These are phyloP conservation scores for Lipomyces yamanashiensis DNA, from an alignment of 805 yeast genomes.

Conservation along the genomic window DNA sequence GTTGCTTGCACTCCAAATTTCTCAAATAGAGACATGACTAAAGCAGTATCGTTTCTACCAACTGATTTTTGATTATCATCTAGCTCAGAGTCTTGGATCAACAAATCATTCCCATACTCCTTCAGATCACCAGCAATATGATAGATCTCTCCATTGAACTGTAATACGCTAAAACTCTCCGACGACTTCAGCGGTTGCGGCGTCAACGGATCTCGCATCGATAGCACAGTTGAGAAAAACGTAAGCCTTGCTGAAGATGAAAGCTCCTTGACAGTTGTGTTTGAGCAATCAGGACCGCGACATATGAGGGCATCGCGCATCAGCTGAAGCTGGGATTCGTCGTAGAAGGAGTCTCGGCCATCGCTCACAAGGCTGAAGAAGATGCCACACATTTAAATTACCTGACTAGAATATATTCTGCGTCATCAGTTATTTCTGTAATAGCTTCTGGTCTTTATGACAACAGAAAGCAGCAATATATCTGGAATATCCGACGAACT, in stretches of 20 bases:
- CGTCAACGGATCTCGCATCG: conserved; percentile 77
- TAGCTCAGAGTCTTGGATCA: conserved; percentile 7
- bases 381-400: conserved; percentile 44
- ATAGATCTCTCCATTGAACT: conserved; percentile 92
- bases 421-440: too few relatives aligned
- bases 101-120: conserved; percentile 15
- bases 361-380: conserved; percentile 35
- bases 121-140: conserved; percentile 54
- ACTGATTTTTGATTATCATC: neutral
- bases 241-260: neutral
- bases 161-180: conserved; percentile 52
- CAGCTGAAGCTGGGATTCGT: neutral
- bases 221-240: conserved; percentile 71
- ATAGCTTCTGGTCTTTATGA: too few relatives aligned
- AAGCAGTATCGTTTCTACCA: conserved; percentile 61
- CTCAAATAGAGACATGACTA: conserved; percentile 50
- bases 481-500: neutral
- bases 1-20: conserved; percentile 49
- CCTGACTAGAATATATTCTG: neutral
- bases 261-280: neutral
- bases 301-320: conserved; percentile 11
- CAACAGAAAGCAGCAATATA: too few relatives aligned
- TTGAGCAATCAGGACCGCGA: conserved; percentile 43
- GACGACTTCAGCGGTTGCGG: conserved; percentile 63
- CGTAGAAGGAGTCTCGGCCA: neutral